Base-by-base conservation (phyloP, 331 rosid species). In the Rosa hybrid region DNA sequence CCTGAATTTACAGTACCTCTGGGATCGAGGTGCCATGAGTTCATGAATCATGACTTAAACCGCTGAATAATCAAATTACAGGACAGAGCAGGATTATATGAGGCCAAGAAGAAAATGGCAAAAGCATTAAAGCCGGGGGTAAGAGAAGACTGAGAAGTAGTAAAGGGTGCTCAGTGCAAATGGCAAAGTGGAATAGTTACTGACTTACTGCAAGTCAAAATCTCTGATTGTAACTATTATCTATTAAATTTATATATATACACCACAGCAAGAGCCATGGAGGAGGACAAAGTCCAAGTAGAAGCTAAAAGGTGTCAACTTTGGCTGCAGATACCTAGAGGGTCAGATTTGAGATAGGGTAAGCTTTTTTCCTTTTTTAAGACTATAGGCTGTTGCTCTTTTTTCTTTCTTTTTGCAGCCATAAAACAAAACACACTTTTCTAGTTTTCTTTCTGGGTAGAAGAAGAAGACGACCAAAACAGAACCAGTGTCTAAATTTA, bases 31-130 rank as follows among this genome's bases (percentile, higher is more conserved):
- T 27, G 14, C 10, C 44, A 16, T 10, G 65, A 3, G 25, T 59
- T 7, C 65, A 49, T 27, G 16, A 8, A 21, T 7, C 65, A 49
- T 27, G 16, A 8, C 20, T 27, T 72, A 7, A 59, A 72, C 44
- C 34, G 62, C 62, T 27, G 25, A 7, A 50, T 27, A 49, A 50
- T 27, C 42, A 72, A 30, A 34, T 17, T 41, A 20, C 14, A 20
- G 3, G 45, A 68, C 16, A 68, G 27, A 18, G 10, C 50, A 39
- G 45, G 42, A 68, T 59, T 59, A 63, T 2, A 68, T 4, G 50
- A 60, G 77, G 83, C 30, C 78, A 49, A 59, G 81, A 21, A 81
- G 86, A 81, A 85, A 46, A 71, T 16, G 67, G 85, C 81, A 78
- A 78, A 81, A 21, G 51, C 45, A 59, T 73, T 62, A 59, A 78